Evolutionary conservation across 768 basidiomycete species (phyloP).

Genomic region (Trametes elegans): DNA sequence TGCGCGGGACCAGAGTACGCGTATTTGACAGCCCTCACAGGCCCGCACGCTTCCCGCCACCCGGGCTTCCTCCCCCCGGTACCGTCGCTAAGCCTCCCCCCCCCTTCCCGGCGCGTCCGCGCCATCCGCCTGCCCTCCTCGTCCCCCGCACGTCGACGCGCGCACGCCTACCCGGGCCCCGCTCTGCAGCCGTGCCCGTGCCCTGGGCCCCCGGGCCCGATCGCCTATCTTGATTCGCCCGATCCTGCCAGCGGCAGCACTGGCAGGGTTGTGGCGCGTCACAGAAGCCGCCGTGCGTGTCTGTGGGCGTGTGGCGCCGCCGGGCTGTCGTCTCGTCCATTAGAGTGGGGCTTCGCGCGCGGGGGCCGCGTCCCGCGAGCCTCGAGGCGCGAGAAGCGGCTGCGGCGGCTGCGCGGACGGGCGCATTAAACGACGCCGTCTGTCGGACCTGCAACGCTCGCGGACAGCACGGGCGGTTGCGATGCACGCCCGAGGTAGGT

Average conservation of each 20-base stretch:
- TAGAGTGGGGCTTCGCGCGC: too few species aligned
- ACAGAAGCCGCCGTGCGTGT: background rate
- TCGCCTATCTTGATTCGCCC: slow-evolving; percentile 1
- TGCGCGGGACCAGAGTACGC: background rate
- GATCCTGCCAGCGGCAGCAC: too few species aligned
- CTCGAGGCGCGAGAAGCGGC: background rate
- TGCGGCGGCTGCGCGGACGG: too few species aligned
- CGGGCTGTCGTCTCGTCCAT: too few species aligned
- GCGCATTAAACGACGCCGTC: too few species aligned
- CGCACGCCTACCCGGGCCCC: too few species aligned
- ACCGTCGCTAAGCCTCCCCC: background rate
- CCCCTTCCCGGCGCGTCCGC: background rate
- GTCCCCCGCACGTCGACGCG: background rate
- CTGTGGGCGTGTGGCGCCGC: background rate
- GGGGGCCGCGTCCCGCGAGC: background rate
- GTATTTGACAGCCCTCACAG: slow-evolving; percentile 3
- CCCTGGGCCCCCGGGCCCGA: background rate
- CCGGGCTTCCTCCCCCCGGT: background rate
- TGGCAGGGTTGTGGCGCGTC: background rate
- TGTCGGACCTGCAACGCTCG: background rate
- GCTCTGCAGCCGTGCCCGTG: too few species aligned
- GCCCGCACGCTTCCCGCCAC: background rate
- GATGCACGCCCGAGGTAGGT: too few species aligned
- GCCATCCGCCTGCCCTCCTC: too few species aligned
- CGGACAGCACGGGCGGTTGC: background rate